Evolutionary conservation across 1,139 yeast species (phyloP).

Genomic region (Zygosaccharomyces sapae): DNA sequence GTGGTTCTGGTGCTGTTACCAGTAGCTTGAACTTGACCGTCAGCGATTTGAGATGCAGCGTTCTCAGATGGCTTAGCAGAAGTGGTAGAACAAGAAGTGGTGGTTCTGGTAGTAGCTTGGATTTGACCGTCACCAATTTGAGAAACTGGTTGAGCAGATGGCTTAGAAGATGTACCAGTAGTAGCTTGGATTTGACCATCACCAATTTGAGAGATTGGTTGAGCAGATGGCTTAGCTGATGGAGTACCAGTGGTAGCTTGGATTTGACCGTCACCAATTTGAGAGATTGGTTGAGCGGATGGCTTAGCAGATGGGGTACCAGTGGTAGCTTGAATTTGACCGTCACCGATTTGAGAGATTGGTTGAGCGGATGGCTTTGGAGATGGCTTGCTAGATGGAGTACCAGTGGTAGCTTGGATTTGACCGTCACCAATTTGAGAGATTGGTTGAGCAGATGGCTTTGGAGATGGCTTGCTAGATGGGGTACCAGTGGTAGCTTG

Average conservation of each 20-base stretch:
- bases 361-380: slow-evolving; percentile 30
- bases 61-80: slow-evolving; percentile 59
- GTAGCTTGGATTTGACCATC: slow-evolving; percentile 16
- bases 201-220: slow-evolving; percentile 11
- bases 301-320: slow-evolving; percentile 13
- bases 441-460: slow-evolving; percentile 40
- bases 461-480: slow-evolving; percentile 37
- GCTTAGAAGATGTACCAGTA: slow-evolving; percentile 35
- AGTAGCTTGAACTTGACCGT: slow-evolving; percentile 25
- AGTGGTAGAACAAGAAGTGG: slow-evolving; percentile 9
- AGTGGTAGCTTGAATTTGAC: slow-evolving; percentile 29
- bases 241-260: slow-evolving; percentile 38
- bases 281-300: slow-evolving; percentile 15
- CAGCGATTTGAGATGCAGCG: slow-evolving; percentile 17
- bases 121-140: slow-evolving; percentile 63
- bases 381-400: slow-evolving; percentile 19
- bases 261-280: slow-evolving; percentile 20
- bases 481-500: slow-evolving; percentile 43
- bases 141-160: slow-evolving; percentile 36
- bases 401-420: slow-evolving; percentile 42
- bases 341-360: slow-evolving; percentile 12
- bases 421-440: slow-evolving; percentile 48
- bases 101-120: slow-evolving; percentile 45
- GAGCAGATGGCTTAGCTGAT: slow-evolving; percentile 44
- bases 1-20: slow-evolving; percentile 28